These are phyloP conservation scores for Rosa multiflora DNA, from an alignment of 306 rosid species.

Conservation along the genomic window DNA sequence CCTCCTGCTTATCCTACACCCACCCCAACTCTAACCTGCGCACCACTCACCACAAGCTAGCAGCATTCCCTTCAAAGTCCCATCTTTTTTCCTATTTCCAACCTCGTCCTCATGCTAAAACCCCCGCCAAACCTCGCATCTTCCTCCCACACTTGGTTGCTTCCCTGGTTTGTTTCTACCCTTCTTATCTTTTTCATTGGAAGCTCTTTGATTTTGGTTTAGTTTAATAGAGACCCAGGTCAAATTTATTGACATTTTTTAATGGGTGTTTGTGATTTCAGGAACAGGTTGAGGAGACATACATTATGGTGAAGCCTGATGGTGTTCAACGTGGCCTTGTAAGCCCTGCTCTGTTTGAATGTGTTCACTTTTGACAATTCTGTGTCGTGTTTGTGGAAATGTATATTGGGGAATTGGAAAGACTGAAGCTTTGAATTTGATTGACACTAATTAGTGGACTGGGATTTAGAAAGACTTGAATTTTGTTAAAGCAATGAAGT, in stretches of 20 bases:
- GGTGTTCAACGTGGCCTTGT: constrained; percentile 99
- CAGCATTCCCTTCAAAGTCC: constrained; percentile 69
- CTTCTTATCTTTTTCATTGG: constrained; percentile 6
- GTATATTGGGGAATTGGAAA: background rate
- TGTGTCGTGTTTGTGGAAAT: constrained; percentile 6
- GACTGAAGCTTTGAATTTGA: background rate
- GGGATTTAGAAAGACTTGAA: background rate
- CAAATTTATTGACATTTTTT: constrained; percentile 9
- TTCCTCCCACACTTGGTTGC: constrained; percentile 84
- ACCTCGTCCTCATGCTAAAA: constrained; percentile 38
- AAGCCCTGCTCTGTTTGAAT: constrained; percentile 18
- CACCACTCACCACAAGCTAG: constrained; percentile 38
- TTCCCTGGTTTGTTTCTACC: constrained; percentile 51
- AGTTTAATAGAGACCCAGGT: background rate
- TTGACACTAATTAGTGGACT: background rate
- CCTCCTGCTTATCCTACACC: constrained; percentile 31
- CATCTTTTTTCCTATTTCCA: constrained; percentile 51
- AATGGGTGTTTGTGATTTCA: constrained; percentile 30
- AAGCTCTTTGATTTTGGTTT: background rate
- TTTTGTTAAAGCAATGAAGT: background rate
- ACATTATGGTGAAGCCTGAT: constrained; percentile 96
- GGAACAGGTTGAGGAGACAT: constrained; percentile 87
- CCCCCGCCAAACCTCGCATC: constrained; percentile 51
- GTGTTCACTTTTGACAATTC: background rate
- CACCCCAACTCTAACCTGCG: constrained; percentile 19